Evolutionary conservation across 2,329 filamentous ascomycete genomes (phyloP).

Genomic region (Tolypocladium paradoxum): DNA sequence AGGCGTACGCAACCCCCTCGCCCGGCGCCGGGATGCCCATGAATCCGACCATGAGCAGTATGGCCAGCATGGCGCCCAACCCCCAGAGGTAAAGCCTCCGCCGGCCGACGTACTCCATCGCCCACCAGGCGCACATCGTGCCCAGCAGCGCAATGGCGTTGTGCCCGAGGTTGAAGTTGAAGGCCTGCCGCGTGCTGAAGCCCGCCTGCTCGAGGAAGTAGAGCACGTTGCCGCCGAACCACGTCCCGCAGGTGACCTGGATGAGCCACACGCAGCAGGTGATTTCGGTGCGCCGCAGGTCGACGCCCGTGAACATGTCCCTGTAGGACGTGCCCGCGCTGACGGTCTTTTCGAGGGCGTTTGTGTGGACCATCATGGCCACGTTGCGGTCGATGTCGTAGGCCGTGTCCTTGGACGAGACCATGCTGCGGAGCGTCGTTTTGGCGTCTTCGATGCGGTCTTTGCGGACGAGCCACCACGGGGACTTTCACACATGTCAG

Average conservation of each 20-base stretch:
- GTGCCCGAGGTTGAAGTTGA: slow-evolving; percentile 41
- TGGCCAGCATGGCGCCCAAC: slow-evolving; percentile 52
- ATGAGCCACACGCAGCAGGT: slow-evolving; percentile 35
- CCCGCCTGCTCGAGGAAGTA: slow-evolving; percentile 44
- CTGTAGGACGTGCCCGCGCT: slow-evolving; percentile 22
- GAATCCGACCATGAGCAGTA: slow-evolving; percentile 72
- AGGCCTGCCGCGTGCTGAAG: slow-evolving; percentile 30
- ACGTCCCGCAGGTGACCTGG: slow-evolving; percentile 43
- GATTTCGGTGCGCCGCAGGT: slow-evolving; percentile 29
- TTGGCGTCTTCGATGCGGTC: slow-evolving; percentile 14
- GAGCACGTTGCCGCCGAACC: slow-evolving; percentile 44
- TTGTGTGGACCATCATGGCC: slow-evolving; percentile 31
- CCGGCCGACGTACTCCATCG: slow-evolving; percentile 60
- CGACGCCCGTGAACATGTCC: slow-evolving; percentile 30
- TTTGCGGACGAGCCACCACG: slow-evolving; percentile 33
- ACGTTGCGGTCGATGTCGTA: slow-evolving; percentile 16
- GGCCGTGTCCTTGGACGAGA: slow-evolving; percentile 4
- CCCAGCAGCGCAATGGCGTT: slow-evolving; percentile 58
- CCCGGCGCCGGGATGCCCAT: slow-evolving; percentile 39
- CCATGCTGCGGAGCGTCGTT: slow-evolving; percentile 8
- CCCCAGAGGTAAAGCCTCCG: slow-evolving; percentile 60
- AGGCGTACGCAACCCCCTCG: slow-evolving; percentile 41
- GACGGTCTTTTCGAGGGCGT: slow-evolving; percentile 13
- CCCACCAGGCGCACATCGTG: slow-evolving; percentile 61
- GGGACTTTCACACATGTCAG: slow-evolving; percentile 19